phyloP scores from a whole-genome alignment of 2,329 filamentous ascomycete species.

The Neonectria faginata region DNA sequence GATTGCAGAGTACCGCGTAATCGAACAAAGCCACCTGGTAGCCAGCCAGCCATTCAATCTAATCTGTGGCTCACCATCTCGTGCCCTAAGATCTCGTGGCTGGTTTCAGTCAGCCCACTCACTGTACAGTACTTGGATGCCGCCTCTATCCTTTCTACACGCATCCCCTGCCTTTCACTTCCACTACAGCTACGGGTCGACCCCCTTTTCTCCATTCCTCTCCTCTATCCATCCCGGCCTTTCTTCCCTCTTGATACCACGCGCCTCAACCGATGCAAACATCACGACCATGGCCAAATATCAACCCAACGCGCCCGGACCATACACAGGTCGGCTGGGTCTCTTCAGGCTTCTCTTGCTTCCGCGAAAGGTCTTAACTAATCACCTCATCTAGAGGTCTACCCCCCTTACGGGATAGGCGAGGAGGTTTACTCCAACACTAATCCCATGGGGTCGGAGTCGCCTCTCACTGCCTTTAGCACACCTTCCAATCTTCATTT shows the following conservation, averaged over 20 bases:
- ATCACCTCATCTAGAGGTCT: neutral
- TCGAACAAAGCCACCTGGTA: no score
- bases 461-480: neutral
- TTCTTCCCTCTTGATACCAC: no score
- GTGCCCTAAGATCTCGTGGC: no score
- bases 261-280: neutral
- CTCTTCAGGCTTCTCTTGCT: neutral
- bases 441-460: neutral
- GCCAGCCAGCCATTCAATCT: no score
- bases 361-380: neutral
- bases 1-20: no score
- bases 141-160: no score
- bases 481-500: neutral
- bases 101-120: no score
- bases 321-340: neutral
- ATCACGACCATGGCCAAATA: neutral
- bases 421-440: neutral
- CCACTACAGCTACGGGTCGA: no score
- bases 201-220: neutral
- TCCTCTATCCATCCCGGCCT: neutral
- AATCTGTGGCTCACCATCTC: no score
- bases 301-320: neutral
- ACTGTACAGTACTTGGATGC: no score
- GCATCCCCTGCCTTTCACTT: no score
- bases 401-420: neutral